These are phyloP conservation scores for Suillus decipiens DNA, from an alignment of 768 basidiomycete genomes.

Conservation along the genomic window DNA sequence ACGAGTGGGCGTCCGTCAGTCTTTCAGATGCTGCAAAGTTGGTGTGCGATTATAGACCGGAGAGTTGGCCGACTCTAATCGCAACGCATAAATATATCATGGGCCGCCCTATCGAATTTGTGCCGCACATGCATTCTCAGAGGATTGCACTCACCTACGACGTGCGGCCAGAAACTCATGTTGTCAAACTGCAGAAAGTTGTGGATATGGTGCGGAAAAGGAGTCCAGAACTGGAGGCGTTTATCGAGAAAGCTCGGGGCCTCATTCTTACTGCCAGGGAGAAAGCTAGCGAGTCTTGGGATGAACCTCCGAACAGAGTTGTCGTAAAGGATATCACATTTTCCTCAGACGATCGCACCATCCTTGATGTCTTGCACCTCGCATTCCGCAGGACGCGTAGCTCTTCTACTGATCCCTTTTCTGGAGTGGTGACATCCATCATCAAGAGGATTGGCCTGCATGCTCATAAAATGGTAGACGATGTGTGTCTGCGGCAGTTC, in stretches of 20 bases:
- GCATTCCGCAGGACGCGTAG: conserved; percentile 49
- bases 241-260: conserved; percentile 49
- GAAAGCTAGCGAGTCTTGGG: conserved; percentile 31
- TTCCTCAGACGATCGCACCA: conserved; percentile 52
- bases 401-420: conserved; percentile 66
- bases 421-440: conserved; percentile 51
- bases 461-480: conserved; percentile 23
- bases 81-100: conserved; percentile 69
- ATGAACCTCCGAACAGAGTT: conserved; percentile 31
- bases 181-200: conserved; percentile 52
- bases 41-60: conserved; percentile 33
- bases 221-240: conserved; percentile 45
- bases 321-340: conserved; percentile 38
- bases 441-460: conserved; percentile 55
- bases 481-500: conserved; percentile 43
- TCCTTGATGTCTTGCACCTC: conserved; percentile 60
- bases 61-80: conserved; percentile 40
- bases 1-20: conserved; percentile 58
- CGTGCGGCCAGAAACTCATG: conserved; percentile 62
- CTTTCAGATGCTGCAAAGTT: conserved; percentile 52
- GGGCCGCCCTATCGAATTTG: conserved; percentile 50
- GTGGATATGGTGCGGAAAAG: conserved; percentile 45
- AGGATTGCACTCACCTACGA: conserved; percentile 51
- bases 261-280: conserved; percentile 41
- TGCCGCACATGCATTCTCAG: conserved; percentile 49